A percentile compares a stretch with the other conserved stretches of the same genome.
These are phyloP conservation scores for Orbilia oligospora DNA, from an alignment of 2,329 filamentous ascomycete species.

Conservation along the genomic window DNA sequence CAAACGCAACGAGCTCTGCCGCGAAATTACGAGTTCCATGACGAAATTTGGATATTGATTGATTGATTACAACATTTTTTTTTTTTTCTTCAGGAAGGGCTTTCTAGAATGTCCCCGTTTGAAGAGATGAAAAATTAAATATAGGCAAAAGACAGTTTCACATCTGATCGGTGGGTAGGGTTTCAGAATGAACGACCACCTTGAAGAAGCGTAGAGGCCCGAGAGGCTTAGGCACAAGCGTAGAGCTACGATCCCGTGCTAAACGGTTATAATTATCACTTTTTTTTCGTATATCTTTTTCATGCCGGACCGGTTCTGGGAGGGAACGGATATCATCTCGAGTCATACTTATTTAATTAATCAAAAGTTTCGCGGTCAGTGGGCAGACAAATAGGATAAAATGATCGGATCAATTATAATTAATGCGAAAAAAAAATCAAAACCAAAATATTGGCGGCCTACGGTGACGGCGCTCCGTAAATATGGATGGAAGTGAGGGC, in stretches of 20 bases:
- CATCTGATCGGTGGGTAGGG: conserved; percentile 6
- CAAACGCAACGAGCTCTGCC: conserved; percentile 33
- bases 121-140: neutral
- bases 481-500: neutral
- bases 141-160: conserved; percentile 25
- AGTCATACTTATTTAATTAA: conserved; percentile 12
- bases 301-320: too few relatives aligned
- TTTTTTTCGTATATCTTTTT: too few relatives aligned
- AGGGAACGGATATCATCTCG: neutral
- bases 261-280: too few relatives aligned
- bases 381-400: neutral
- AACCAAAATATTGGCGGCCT: conserved; percentile 17
- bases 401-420: conserved; percentile 6
- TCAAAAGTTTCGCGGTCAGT: neutral
- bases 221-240: conserved; percentile 20
- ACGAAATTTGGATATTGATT: conserved; percentile 6
- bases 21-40: neutral
- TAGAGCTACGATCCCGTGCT: conserved; percentile 9
- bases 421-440: too few relatives aligned
- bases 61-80: neutral
- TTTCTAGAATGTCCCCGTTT: conserved; percentile 47
- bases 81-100: too few relatives aligned
- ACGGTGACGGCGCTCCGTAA: conserved; percentile 22
- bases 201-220: neutral
- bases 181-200: conserved; percentile 8